phyloP scores from a whole-genome alignment of 225 moss, liverwort and hornwort genomes.

The Anthoceros angustus region DNA sequence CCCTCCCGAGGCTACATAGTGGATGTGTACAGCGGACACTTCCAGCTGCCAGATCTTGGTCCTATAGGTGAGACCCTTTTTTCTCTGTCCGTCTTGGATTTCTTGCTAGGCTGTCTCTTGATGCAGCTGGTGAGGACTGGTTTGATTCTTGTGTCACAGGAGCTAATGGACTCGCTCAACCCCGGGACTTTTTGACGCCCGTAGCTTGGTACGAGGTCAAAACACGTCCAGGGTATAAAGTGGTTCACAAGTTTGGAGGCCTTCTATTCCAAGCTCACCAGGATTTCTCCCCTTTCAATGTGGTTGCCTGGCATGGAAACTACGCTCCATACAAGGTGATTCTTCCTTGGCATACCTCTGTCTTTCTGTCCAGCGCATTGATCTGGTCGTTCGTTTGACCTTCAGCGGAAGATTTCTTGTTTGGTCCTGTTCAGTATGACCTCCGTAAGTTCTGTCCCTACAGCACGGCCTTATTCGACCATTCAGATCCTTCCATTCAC shows the following conservation, averaged over 20 bases:
- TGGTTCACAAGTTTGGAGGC: constrained; percentile 90
- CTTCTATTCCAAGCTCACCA: constrained; percentile 80
- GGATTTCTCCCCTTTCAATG: constrained; percentile 93
- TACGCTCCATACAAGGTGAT: constrained; percentile 79
- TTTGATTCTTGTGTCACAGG: constrained; percentile 23
- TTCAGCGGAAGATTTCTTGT: background rate
- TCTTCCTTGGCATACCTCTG: background rate
- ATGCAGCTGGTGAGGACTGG: background rate
- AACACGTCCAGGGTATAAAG: constrained; percentile 36
- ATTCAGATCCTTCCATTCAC: constrained; percentile 86
- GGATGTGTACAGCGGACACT: constrained; percentile 85
- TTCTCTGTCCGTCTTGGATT: background rate
- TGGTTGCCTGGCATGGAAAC: constrained; percentile 96
- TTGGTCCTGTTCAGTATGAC: constrained; percentile 33
- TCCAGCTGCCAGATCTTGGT: constrained; percentile 86
- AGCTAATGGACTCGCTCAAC: constrained; percentile 83
- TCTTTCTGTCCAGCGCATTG: background rate
- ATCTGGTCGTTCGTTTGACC: background rate
- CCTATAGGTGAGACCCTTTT: constrained; percentile 46
- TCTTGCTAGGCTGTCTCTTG: background rate
- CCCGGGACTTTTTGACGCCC: constrained; percentile 79
- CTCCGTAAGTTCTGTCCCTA: constrained; percentile 86
- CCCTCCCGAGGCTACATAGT: constrained; percentile 78
- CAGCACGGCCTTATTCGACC: constrained; percentile 90
- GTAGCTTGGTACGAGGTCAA: constrained; percentile 73